Evolutionary conservation across 306 rosid genomes (phyloP), one percentile per base, ranked within the genome.

Genomic region (Cucumis cinereus): DNA sequence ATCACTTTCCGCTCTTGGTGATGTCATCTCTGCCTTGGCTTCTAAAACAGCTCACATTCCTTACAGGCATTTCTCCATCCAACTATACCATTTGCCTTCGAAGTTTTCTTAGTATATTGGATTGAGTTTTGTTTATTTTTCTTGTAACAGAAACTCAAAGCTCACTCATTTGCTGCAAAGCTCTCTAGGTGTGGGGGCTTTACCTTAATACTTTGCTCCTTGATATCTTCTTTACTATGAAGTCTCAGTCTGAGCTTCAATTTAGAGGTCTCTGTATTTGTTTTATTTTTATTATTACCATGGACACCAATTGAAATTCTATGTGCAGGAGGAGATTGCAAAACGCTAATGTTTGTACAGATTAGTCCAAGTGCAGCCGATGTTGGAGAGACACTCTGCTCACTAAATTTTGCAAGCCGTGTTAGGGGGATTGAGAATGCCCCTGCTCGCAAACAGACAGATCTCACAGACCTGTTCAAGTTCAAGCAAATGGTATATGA

Each of bases 341-440:
- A 94, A 89, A 94, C 99, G 15, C 77, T 94, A 77, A 94, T 94
- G 99, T 91, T 94, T 85, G 99, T 94, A 73, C 99, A 94, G 74
- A 81, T 94, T 35, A 89, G 99, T 82, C 99, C 99, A 16, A 88
- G 91, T 74, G 81, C 86, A 41, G 82, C 91, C 6, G 99, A 94
- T 73, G 75, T 83, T 41, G 99, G 99, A 74, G 99, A 95, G 64
- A 95, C 99, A 62, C 82, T 92, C 40, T 95, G 99, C 83, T 95
- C 99, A 3, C 78, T 95, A 76, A 92, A 95, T 84, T 95, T 95
- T 80, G 98, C 98, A 53, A 89, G 88, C 60, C 96, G 99, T 33
- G 99, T 95, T 57, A 81, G 98, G 2, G 97, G 99, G 80, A 81
- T 92, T 10, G 99, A 95, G 84, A 82, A 88, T 64, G 98, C 97